Evolutionary conservation across 352 stramenopile genomes (phyloP).

Genomic region (Globisporangium barbulae): DNA sequence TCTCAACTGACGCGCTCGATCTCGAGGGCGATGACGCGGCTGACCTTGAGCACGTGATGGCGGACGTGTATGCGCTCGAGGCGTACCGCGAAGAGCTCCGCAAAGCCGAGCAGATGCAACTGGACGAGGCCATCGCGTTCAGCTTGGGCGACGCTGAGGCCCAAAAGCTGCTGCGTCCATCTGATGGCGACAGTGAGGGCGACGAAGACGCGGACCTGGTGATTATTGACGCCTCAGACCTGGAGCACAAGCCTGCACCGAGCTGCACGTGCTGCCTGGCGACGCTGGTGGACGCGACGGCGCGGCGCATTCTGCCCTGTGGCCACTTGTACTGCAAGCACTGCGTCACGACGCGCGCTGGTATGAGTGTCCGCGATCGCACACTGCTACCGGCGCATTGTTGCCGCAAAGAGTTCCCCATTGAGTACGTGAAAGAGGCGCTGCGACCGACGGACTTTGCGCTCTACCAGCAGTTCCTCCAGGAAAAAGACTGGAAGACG

Average conservation of each 20-base stretch:
- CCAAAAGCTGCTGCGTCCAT: background rate
- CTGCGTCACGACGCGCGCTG: slow-evolving; percentile 52
- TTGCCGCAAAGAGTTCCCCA: slow-evolving; percentile 13
- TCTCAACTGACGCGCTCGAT: slow-evolving; percentile 10
- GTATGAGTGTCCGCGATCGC: slow-evolving; percentile 59
- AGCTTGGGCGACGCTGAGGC: slow-evolving; percentile 21
- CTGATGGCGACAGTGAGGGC: slow-evolving; percentile 1
- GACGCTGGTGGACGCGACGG: background rate
- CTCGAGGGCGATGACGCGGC: background rate
- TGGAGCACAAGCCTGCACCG: slow-evolving; percentile 8
- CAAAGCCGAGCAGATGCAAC: slow-evolving; percentile 9
- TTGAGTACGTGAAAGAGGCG: slow-evolving; percentile 15
- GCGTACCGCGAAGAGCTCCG: slow-evolving; percentile 18
- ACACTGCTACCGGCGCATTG: slow-evolving; percentile 19
- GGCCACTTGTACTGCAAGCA: slow-evolving; percentile 60
- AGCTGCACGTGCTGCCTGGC: slow-evolving; percentile 16
- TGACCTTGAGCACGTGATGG: background rate
- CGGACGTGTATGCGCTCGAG: slow-evolving; percentile 18
- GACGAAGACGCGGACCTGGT: slow-evolving; percentile 4
- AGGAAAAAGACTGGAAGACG: slow-evolving; percentile 18
- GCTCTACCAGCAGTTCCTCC: slow-evolving; percentile 13
- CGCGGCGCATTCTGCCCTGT: slow-evolving; percentile 25
- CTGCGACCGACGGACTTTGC: slow-evolving; percentile 3
- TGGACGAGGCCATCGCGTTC: slow-evolving; percentile 27
- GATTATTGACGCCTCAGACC: background rate